These are phyloP conservation scores for Fusarium coicis DNA, from an alignment of 2,329 filamentous ascomycete species.

Conservation along the genomic window DNA sequence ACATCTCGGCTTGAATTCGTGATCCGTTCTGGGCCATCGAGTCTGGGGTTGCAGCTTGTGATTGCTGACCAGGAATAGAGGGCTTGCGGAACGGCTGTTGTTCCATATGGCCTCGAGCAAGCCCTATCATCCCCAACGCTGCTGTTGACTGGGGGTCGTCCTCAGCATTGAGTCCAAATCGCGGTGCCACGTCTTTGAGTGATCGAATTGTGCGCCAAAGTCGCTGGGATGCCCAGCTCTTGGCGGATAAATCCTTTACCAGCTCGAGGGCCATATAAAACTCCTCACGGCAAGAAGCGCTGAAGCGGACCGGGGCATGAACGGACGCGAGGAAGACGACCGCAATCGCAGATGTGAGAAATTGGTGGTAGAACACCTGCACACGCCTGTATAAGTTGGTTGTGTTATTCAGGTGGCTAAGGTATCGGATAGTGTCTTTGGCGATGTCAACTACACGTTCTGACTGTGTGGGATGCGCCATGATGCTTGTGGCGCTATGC, in stretches of 20 bases:
- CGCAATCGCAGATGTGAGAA: conserved; percentile 78
- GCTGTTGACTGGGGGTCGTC: conserved; percentile 64
- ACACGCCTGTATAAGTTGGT: conserved; percentile 77
- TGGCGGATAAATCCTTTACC: conserved; percentile 76
- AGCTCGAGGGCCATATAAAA: conserved; percentile 83
- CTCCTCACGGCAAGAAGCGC: conserved; percentile 74
- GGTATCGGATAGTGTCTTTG: conserved; percentile 79
- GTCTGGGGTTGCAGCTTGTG: conserved; percentile 37
- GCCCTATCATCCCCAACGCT: conserved; percentile 65
- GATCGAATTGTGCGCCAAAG: conserved; percentile 78
- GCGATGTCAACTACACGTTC: conserved; percentile 79
- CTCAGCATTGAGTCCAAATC: conserved; percentile 67
- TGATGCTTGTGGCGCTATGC: conserved; percentile 85
- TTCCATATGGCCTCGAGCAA: conserved; percentile 56
- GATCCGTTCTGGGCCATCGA: conserved; percentile 56
- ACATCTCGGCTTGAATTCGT: conserved; percentile 65
- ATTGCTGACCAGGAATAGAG: conserved; percentile 42
- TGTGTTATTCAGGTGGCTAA: conserved; percentile 77
- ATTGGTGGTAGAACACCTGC: conserved; percentile 84
- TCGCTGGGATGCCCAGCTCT: conserved; percentile 77
- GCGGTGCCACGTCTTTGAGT: conserved; percentile 77
- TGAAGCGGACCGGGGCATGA: conserved; percentile 79
- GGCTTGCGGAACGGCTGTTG: conserved; percentile 45
- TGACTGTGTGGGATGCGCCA: conserved; percentile 77
- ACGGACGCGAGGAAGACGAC: conserved; percentile 81